Conservation (phyloP, 805 yeast genomes). For the Cyberlindnera galapagoensis region DNA sequence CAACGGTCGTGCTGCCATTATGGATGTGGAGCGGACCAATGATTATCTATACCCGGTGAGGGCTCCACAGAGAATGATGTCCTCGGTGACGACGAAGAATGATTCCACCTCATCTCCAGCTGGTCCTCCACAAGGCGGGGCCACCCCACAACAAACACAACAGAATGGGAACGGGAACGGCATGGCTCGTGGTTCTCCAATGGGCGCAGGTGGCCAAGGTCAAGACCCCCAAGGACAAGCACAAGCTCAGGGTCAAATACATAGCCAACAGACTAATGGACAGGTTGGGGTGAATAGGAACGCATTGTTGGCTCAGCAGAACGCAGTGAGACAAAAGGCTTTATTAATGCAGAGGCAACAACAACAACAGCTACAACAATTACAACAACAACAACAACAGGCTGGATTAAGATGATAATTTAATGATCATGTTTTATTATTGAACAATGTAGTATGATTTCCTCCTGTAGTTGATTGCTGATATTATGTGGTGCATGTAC, state of each 20-base stretch:
- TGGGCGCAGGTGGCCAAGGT: conserved; percentile 1
- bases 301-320: conserved; percentile 17
- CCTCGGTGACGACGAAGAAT: conserved; percentile 7
- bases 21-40: conserved; percentile 64
- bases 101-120: conserved; percentile 2
- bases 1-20: conserved; percentile 72
- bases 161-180: neutral
- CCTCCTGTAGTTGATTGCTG: no score
- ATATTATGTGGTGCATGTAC: no score
- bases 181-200: neutral
- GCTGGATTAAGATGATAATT: no score
- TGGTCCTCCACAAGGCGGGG: neutral
- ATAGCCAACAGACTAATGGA: conserved; percentile 6
- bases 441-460: no score
- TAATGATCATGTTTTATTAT: no score
- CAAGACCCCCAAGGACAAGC: conserved; percentile 7
- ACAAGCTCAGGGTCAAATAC: conserved; percentile 2
- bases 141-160: conserved; percentile 6
- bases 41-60: conserved; percentile 54
- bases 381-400: conserved; percentile 23
- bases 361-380: conserved; percentile 24
- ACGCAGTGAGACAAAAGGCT: conserved; percentile 14
- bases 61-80: conserved; percentile 36
- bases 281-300: conserved; percentile 11
- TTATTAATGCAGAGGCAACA: conserved; percentile 19